Conservation (phyloP, 2,329 filamentous ascomycete species). For the Stagonosporopsis cucurbitacearum region DNA sequence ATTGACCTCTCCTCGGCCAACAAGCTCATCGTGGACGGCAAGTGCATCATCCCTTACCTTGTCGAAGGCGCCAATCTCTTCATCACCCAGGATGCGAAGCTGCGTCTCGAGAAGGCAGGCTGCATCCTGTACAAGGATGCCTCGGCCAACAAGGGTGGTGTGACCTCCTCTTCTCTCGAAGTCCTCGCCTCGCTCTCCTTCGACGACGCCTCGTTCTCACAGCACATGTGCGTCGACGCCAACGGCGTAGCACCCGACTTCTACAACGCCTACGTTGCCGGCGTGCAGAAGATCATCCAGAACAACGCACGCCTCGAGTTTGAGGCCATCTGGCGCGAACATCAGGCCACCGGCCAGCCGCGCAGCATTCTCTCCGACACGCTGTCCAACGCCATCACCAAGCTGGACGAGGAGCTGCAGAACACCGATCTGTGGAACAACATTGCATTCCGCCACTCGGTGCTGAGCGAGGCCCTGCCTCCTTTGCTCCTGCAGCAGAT, state of each 20-base stretch:
- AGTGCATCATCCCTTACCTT: constrained; percentile 87
- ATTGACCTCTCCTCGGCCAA: constrained; percentile 89
- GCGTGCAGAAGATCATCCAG: constrained; percentile 89
- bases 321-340: constrained; percentile 96
- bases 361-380: constrained; percentile 91
- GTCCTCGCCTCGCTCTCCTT: constrained; percentile 94
- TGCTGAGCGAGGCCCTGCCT: constrained; percentile 85
- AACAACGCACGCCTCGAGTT: constrained; percentile 94
- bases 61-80: constrained; percentile 98
- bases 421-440: constrained; percentile 91
- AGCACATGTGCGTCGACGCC: constrained; percentile 90
- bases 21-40: constrained; percentile 89
- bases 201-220: constrained; percentile 83
- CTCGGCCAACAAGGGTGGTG: constrained; percentile 97
- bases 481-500: constrained; percentile 85
- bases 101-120: constrained; percentile 92
- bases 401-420: constrained; percentile 94
- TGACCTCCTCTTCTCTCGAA: constrained; percentile 95
- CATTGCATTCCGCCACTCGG: constrained; percentile 74
- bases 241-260: constrained; percentile 83
- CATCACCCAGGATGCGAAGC: constrained; percentile 97
- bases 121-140: constrained; percentile 97
- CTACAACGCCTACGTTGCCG: constrained; percentile 90
- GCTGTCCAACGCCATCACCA: constrained; percentile 91
- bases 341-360: constrained; percentile 78